Percentiles rank a stretch among this genome's conserved stretches.
Conservation (phyloP, 495 filamentous ascomycete genomes). For the Aspergillus wentii region DNA sequence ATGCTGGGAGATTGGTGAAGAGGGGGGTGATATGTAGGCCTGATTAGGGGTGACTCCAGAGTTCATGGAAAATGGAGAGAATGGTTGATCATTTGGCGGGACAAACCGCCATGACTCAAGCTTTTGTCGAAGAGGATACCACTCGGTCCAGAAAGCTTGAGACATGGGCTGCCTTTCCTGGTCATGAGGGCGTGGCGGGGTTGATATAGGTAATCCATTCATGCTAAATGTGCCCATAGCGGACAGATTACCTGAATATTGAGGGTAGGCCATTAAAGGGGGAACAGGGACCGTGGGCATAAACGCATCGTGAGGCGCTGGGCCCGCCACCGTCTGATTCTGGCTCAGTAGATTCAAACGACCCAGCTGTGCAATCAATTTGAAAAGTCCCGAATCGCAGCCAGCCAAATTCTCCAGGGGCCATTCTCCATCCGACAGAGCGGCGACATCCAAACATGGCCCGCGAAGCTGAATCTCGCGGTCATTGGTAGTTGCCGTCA, state of each 20-base stretch:
- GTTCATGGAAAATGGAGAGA: conserved; percentile 19
- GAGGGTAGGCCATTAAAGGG: conserved; percentile 31
- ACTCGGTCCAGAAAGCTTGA: conserved; percentile 76
- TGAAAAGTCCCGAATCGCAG: conserved; percentile 79
- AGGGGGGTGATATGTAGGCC: conserved; percentile 26
- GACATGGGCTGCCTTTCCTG: conserved; percentile 20
- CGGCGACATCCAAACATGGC: conserved; percentile 60
- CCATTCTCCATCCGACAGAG: conserved; percentile 64
- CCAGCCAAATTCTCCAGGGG: conserved; percentile 82
- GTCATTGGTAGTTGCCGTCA: conserved; percentile 88
- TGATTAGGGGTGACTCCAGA: conserved; percentile 20
- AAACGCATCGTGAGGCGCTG: conserved; percentile 22
- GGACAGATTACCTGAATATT: conserved; percentile 10
- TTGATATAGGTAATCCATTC: conserved; percentile 23
- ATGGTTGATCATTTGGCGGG: too few relatives aligned
- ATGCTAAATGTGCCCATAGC: conserved; percentile 7
- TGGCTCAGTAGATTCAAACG: conserved; percentile 87
- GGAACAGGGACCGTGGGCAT: conserved; percentile 31
- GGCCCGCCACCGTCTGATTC: conserved; percentile 47
- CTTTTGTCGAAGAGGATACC: conserved; percentile 69
- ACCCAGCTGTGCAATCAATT: conserved; percentile 70
- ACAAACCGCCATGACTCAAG: conserved; percentile 82
- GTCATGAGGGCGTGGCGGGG: conserved; percentile 23
- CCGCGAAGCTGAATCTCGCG: conserved; percentile 83
- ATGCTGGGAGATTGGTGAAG: conserved; percentile 19